A percentile compares a stretch with the other conserved stretches of the same genome.
Conservation (phyloP, 2,329 filamentous ascomycete species). For the Aspergillus tamarii region DNA sequence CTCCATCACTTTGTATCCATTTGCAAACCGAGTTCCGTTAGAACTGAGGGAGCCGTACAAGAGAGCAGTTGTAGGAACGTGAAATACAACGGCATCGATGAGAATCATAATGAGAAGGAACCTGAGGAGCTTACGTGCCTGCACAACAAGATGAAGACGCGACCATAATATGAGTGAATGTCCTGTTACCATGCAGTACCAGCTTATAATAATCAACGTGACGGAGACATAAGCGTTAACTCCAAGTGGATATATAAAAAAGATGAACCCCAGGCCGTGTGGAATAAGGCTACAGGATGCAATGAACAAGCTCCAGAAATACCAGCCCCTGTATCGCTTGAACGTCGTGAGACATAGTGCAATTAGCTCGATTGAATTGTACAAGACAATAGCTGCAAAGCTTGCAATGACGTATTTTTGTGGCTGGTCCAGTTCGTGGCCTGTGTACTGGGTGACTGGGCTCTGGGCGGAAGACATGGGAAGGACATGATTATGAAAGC, state of each 20-base stretch:
- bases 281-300: slow-evolving; percentile 29
- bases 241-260: slow-evolving; percentile 38
- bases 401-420: slow-evolving; percentile 14
- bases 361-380: slow-evolving; percentile 40
- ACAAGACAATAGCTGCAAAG: slow-evolving; percentile 40
- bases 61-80: slow-evolving; percentile 57
- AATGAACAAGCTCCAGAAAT: slow-evolving; percentile 7
- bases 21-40: slow-evolving; percentile 3
- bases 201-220: slow-evolving; percentile 53
- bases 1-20: slow-evolving; percentile 46
- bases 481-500: not conserved
- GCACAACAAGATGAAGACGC: slow-evolving; percentile 61
- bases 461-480: not conserved
- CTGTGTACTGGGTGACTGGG: not conserved
- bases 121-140: slow-evolving; percentile 49
- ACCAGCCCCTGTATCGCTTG: slow-evolving; percentile 4
- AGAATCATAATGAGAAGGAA: slow-evolving; percentile 61
- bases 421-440: not conserved
- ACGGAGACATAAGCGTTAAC: slow-evolving; percentile 34
- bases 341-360: slow-evolving; percentile 1
- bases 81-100: slow-evolving; percentile 54
- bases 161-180: slow-evolving; percentile 65
- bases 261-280: slow-evolving; percentile 39
- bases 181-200: slow-evolving; percentile 63
- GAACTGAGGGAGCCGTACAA: slow-evolving; percentile 43